phyloP scores from a whole-genome alignment of 768 basidiomycete species.

The Termitomyces sp. region DNA sequence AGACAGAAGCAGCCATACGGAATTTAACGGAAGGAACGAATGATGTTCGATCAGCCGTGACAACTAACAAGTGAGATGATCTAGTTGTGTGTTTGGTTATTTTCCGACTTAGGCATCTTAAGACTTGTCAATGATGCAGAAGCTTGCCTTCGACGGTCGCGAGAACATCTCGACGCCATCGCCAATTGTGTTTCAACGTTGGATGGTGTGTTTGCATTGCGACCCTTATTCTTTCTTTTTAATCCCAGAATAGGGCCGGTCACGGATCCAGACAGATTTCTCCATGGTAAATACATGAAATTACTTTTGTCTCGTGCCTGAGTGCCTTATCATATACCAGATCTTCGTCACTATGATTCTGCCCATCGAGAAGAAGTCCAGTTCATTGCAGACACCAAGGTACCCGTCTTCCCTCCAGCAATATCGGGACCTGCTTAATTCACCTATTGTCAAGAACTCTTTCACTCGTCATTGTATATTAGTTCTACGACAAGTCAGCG shows the following conservation, averaged over 20 bases:
- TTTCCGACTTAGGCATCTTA: background rate
- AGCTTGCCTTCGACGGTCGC: constrained; percentile 46
- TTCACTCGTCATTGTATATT: constrained; percentile 65
- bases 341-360: constrained; percentile 60
- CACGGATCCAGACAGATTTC: constrained; percentile 41
- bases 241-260: constrained; percentile 32
- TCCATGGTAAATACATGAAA: constrained; percentile 40
- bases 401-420: constrained; percentile 18
- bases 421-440: constrained; percentile 14
- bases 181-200: constrained; percentile 42
- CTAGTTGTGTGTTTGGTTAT: background rate
- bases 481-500: constrained; percentile 69
- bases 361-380: constrained; percentile 57
- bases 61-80: constrained; percentile 38
- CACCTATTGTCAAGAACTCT: constrained; percentile 48
- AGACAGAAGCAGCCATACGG: constrained; percentile 48
- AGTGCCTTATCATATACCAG: constrained; percentile 26
- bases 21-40: constrained; percentile 56
- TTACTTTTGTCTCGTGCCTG: background rate
- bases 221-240: background rate
- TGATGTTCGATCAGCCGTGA: constrained; percentile 45
- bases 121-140: constrained; percentile 63
- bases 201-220: constrained; percentile 35
- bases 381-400: constrained; percentile 51
- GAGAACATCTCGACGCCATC: constrained; percentile 55